A percentile compares a stretch with the other conserved stretches of the same genome.
Conservation (phyloP, 352 stramenopile species). For the Phytopythium chamaehyphon region DNA sequence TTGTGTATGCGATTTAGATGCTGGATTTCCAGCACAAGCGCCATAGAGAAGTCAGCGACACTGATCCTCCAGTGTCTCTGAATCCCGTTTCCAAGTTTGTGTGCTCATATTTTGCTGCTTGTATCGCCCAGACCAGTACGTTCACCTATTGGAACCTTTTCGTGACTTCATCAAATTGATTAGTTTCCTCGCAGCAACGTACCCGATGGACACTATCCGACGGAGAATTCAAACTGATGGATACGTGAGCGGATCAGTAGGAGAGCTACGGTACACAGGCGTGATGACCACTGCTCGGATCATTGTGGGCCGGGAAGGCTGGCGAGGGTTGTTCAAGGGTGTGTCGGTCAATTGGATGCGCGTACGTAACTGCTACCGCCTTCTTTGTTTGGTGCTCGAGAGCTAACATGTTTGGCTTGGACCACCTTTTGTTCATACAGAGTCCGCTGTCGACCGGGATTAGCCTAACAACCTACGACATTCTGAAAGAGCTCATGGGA, state of each 20-base stretch:
- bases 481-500: conserved; percentile 82
- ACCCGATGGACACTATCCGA: conserved; percentile 83
- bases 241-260: conserved; percentile 48
- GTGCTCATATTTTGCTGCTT: conserved; percentile 81
- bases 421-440: too few relatives aligned
- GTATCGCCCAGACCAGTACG: conserved; percentile 81
- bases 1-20: conserved; percentile 18
- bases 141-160: not conserved
- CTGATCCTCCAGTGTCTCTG: conserved; percentile 22
- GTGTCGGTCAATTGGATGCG: conserved; percentile 86
- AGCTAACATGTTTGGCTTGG: not conserved
- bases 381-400: not conserved
- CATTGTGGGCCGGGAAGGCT: conserved; percentile 73
- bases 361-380: conserved; percentile 34
- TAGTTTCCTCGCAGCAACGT: conserved; percentile 44
- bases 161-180: not conserved
- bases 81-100: conserved; percentile 80
- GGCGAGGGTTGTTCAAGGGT: conserved; percentile 82
- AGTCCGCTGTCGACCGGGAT: conserved; percentile 83
- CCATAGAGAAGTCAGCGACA: conserved; percentile 18
- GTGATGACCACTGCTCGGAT: conserved; percentile 60
- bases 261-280: conserved; percentile 58
- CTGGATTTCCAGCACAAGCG: conserved; percentile 40
- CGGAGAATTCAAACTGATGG: conserved; percentile 82
- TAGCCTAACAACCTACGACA: conserved; percentile 83